These are phyloP conservation scores for Mycosarcoma mackinlayi DNA, from an alignment of 1,284 basidiomycete genomes.

Conservation along the genomic window DNA sequence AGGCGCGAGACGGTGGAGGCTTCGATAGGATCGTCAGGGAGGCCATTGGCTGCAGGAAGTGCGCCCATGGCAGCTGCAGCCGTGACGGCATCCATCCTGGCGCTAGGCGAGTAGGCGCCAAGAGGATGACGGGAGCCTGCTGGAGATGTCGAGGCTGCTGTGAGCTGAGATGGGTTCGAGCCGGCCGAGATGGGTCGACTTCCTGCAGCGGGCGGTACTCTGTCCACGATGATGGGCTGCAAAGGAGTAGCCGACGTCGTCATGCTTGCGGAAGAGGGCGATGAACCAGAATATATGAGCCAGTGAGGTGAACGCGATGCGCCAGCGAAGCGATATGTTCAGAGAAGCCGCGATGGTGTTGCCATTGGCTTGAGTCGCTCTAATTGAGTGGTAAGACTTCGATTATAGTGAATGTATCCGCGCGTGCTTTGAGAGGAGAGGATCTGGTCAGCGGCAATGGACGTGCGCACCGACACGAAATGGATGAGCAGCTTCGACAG, in stretches of 20 bases:
- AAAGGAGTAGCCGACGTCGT: conserved; percentile 19
- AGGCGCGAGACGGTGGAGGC: conserved; percentile 58
- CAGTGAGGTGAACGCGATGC: conserved; percentile 7
- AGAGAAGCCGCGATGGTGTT: not conserved
- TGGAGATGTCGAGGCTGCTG: conserved; percentile 4
- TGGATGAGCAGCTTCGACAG: too few relatives aligned
- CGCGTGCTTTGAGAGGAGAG: too few relatives aligned
- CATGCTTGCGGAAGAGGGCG: not conserved
- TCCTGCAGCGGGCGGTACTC: conserved; percentile 2
- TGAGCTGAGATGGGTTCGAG: conserved; percentile 8
- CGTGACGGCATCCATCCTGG: conserved; percentile 26
- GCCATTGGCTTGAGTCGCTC: conserved; percentile 10
- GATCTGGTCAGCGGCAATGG: too few relatives aligned
- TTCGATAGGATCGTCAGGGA: conserved; percentile 60
- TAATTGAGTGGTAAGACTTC: conserved; percentile 3
- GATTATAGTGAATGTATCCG: conserved; percentile 1
- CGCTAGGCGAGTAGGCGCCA: conserved; percentile 18
- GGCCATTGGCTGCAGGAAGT: conserved; percentile 59
- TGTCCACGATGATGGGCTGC: conserved; percentile 29
- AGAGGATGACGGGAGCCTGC: conserved; percentile 6
- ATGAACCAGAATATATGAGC: not conserved
- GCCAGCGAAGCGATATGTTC: not conserved
- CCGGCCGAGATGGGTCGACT: conserved; percentile 10
- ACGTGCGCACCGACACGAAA: too few relatives aligned
- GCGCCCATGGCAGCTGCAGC: conserved; percentile 32